A percentile compares a stretch with the other conserved stretches of the same genome.
phyloP scores from a whole-genome alignment of 192 early-diverging fungal species.

The Backusella morwellensis region DNA sequence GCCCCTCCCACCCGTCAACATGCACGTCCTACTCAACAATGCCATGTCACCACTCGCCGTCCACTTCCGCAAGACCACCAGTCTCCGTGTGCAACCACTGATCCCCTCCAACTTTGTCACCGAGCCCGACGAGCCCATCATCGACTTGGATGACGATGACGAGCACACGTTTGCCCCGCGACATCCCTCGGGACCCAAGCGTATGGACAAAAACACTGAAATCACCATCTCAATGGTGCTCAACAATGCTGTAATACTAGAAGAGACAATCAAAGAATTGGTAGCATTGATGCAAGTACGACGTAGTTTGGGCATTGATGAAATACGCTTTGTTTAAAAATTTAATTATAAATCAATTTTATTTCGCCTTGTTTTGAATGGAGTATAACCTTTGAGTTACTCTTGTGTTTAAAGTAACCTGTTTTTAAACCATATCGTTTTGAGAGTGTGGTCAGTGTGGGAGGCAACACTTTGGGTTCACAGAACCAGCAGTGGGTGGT shows the following conservation, averaged over 20 bases:
- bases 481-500: background rate
- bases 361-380: background rate
- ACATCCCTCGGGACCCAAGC: conserved; percentile 28
- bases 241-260: conserved; percentile 89
- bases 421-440: background rate
- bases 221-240: conserved; percentile 61
- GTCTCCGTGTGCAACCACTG: conserved; percentile 50
- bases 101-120: conserved; percentile 54
- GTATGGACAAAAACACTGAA: conserved; percentile 43
- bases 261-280: conserved; percentile 92
- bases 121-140: conserved; percentile 39
- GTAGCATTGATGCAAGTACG: conserved; percentile 80
- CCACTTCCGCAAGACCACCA: conserved; percentile 39
- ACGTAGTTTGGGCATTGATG: conserved; percentile 72
- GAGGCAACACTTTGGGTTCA: background rate
- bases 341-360: background rate
- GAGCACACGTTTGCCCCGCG: conserved; percentile 34
- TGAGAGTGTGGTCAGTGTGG: background rate
- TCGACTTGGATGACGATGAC: conserved; percentile 41
- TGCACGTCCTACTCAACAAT: conserved; percentile 28
- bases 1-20: conserved; percentile 36
- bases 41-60: conserved; percentile 23
- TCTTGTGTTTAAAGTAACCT: background rate
- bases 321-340: conserved; percentile 15
- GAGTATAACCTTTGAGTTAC: background rate